These are phyloP conservation scores for Geotrichum carabidarum DNA, from an alignment of 1,139 yeast genomes.

Conservation along the genomic window DNA sequence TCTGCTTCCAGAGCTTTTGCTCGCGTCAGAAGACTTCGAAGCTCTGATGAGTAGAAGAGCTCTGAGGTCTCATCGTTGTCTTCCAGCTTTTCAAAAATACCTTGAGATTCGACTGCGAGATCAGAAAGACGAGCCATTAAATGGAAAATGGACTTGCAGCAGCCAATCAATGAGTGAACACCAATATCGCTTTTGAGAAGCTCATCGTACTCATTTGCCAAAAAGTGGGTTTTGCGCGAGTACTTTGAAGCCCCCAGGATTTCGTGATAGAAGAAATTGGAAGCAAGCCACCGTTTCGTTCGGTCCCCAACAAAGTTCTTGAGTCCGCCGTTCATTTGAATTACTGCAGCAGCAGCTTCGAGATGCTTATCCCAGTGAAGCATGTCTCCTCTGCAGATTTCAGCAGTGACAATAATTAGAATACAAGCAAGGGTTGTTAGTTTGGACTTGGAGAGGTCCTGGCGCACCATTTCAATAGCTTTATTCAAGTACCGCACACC, in stretches of 20 bases:
- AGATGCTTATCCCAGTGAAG: slow-evolving; percentile 61
- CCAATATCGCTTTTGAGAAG: slow-evolving; percentile 40
- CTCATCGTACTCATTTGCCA: slow-evolving; percentile 45
- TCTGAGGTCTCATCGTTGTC: background rate
- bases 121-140: slow-evolving; percentile 66
- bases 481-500: slow-evolving; percentile 35
- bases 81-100: slow-evolving; percentile 2
- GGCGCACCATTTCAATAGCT: slow-evolving; percentile 29
- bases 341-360: slow-evolving; percentile 56
- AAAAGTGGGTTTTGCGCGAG: slow-evolving; percentile 34
- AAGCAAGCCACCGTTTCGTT: slow-evolving; percentile 65
- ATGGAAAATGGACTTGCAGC: slow-evolving; percentile 61
- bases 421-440: slow-evolving; percentile 56
- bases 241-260: slow-evolving; percentile 55
- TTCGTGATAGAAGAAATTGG: slow-evolving; percentile 82
- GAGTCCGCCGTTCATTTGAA: slow-evolving; percentile 56
- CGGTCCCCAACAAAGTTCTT: slow-evolving; percentile 47
- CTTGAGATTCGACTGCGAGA: slow-evolving; percentile 47
- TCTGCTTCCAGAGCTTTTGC: slow-evolving; percentile 48
- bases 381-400: slow-evolving; percentile 72
- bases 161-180: slow-evolving; percentile 68
- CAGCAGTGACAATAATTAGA: slow-evolving; percentile 63
- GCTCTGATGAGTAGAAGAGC: background rate
- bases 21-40: slow-evolving; percentile 22
- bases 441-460: slow-evolving; percentile 23